Conservation (phyloP, 306 rosid genomes). For the Acacia melanoxylon region DNA sequence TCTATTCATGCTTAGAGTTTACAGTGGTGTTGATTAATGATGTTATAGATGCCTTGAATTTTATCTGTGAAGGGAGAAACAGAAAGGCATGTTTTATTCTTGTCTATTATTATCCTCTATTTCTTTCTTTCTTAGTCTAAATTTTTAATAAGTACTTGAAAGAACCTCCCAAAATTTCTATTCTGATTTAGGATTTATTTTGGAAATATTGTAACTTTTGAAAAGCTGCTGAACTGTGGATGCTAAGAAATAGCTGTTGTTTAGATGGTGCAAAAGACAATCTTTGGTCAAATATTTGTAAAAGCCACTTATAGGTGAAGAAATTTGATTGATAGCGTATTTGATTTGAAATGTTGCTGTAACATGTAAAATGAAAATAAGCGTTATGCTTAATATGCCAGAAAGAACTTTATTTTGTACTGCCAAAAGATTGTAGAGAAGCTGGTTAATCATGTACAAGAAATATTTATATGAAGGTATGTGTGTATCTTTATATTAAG, state of each 20-base stretch:
- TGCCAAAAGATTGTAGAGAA: neutral
- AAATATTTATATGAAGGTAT: neutral
- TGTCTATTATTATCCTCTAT: neutral
- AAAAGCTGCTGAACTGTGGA: neutral
- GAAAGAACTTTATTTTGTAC: neutral
- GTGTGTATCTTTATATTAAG: neutral
- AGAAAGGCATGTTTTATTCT: neutral
- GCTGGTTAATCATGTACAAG: neutral
- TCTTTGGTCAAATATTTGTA: neutral
- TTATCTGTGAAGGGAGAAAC: neutral
- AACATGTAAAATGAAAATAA: conserved; percentile 1
- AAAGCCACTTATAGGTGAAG: neutral
- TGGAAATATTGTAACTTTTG: neutral
- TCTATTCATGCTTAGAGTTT: conserved; percentile 20
- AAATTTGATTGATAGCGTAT: neutral
- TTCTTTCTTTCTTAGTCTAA: neutral
- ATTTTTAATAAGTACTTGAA: conserved; percentile 2
- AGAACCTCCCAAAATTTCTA: neutral
- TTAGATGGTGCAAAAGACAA: neutral
- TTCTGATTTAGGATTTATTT: neutral
- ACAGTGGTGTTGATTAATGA: conserved; percentile 6
- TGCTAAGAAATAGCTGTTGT: neutral
- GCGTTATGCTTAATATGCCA: neutral
- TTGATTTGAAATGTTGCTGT: neutral
- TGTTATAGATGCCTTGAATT: conserved; percentile 20